Base-by-base conservation (phyloP, 768 basidiomycete species). In the Thelephora ganbajun region DNA sequence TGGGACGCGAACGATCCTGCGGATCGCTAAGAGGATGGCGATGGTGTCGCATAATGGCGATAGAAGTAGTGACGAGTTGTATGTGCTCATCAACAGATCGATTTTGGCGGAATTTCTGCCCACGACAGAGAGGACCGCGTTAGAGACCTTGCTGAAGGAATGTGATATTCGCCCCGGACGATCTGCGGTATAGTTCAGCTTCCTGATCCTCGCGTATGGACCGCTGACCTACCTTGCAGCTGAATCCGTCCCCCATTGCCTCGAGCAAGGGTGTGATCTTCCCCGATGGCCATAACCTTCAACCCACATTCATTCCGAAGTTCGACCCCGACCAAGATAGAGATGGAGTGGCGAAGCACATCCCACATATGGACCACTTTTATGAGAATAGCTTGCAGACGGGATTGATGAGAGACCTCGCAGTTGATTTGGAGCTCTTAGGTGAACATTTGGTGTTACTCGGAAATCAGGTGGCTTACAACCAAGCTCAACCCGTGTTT, bases 341-440 rank as follows among this genome's bases (percentile, higher is more conserved):
- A 3, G 71, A 72, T 34, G 79, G 80, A 12, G 69, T 65, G 11
- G 68, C 69, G 1, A 76, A 77, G 2, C 72, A 75, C 60, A 69
- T 83, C 1, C 80, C 80, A 13, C 69, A 79, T 52, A 80, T 80
- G 78, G 76, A 77, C 47, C 72, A 79, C 52, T 83, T 80, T 59
- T 80, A 80, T 53, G 75, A 83, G 51, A 83, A 83, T 52, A 78
- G 76, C 50, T 56, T 80, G 47, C 80, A 83, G 59, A 77, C 76
- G 3, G 77, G 75, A 9, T 59, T 79, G 37, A 80, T 83, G 79
- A 67, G 74, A 5, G 79, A 80, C 51, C 61, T 80, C 33, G 80
- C 75, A 0, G 67, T 79, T 19, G 80, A 83, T 54, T 50, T 80
- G 22, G 79, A 80, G 58, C 48, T 79, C 9, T 59, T 81, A 9